phyloP scores from a whole-genome alignment of 2,329 filamentous ascomycete genomes.

The Aaosphaeria arxii region DNA sequence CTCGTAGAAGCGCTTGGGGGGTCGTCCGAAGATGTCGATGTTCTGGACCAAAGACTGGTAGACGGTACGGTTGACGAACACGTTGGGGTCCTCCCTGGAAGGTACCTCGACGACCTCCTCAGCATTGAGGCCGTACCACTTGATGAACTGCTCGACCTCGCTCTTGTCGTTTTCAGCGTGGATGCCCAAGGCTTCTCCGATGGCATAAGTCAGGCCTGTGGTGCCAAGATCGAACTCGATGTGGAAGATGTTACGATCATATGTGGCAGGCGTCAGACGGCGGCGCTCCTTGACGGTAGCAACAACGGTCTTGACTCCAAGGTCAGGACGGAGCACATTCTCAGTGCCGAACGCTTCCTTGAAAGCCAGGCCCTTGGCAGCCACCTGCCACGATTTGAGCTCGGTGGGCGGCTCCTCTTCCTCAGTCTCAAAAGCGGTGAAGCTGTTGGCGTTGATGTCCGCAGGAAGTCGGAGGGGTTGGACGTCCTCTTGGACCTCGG shows the following conservation, averaged over 20 bases:
- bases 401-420: constrained; percentile 65
- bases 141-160: constrained; percentile 81
- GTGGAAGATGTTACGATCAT: constrained; percentile 99
- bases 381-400: constrained; percentile 75
- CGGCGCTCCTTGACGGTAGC: constrained; percentile 95
- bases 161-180: constrained; percentile 88
- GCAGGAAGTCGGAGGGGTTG: constrained; percentile 55
- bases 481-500: constrained; percentile 61
- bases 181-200: constrained; percentile 94
- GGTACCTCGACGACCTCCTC: constrained; percentile 89
- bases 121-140: constrained; percentile 80
- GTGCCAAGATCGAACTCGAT: constrained; percentile 95
- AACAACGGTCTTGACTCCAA: constrained; percentile 79
- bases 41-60: constrained; percentile 91
- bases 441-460: constrained; percentile 75
- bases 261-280: constrained; percentile 79
- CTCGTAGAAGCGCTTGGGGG: constrained; percentile 98
- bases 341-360: constrained; percentile 87
- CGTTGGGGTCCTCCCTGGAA: constrained; percentile 70
- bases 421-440: constrained; percentile 73
- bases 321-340: constrained; percentile 74
- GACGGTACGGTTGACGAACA: constrained; percentile 84
- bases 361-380: constrained; percentile 85
- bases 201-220: constrained; percentile 92
- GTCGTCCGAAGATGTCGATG: constrained; percentile 93